Base-by-base conservation (phyloP, 2,329 filamentous ascomycete genomes). In the Exophiala lecanii-corni region DNA sequence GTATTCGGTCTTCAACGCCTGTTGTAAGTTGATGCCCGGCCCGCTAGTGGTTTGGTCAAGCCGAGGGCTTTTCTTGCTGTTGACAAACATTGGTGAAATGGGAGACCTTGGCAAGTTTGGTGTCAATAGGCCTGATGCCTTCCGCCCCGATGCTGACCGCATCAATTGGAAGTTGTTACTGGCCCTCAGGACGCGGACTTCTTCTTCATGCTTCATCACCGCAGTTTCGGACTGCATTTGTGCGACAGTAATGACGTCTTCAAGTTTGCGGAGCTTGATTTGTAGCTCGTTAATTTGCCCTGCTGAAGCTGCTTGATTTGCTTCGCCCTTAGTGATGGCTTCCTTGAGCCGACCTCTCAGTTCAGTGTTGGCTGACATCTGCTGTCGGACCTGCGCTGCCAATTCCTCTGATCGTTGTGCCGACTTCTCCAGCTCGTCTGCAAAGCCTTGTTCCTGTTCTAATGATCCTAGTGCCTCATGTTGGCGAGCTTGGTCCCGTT, bases 201-300 rank as follows among this genome's bases (percentile, higher is more conserved):
- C 89, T 26, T 92, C 87, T 62, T 97, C 92, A 59, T 96, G 89
- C 36, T 81, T 82, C 32, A 78, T 70, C 44, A 97, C 79, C 28
- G 82, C 82, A 36, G 91, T 89, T 62, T 98, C 92, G 1, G 88
- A 91, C 15, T 84, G 78, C 43, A 87, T 82, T 63, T 97, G 91
- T 2, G 91, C 88, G 15, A 79, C 69, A 41, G 94, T 74, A 16
- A 98, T 78, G 56, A 84, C 79, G 49, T 97, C 89, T 62, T 97
- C 92, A 38, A 96, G 79, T 12, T 71, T 67, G 57, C 85, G 87
- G 43, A 98, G 81, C 45, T 82, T 84, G 49, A 77, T 76, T 62
- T 97, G 89, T 62, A 97, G 79, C 41, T 81, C 76, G 43, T 86
- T 86, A 61, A 98, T 95, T 57, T 86, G 84, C 39, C 80, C 75